Evolutionary conservation across 2,329 filamentous ascomycete genomes (phyloP).

Genomic region (Mollisiaceae sp.): DNA sequence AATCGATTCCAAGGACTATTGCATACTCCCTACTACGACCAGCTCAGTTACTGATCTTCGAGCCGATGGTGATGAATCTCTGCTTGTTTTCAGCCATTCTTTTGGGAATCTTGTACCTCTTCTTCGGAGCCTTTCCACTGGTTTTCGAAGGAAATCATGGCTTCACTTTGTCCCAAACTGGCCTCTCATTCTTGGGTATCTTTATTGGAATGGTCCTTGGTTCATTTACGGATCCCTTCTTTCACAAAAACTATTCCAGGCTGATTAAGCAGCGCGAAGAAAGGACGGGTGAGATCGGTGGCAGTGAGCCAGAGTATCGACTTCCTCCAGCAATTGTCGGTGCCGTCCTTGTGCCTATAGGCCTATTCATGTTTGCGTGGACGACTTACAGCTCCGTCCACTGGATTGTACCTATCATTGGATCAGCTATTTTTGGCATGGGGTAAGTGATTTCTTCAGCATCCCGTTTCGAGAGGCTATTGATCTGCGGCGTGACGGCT

Average conservation of each 20-base stretch:
- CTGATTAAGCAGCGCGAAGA: constrained; percentile 58
- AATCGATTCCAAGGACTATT: constrained; percentile 68
- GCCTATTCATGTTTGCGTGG: constrained; percentile 90
- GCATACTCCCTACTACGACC: constrained; percentile 61
- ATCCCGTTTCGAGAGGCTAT: constrained; percentile 1
- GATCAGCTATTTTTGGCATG: constrained; percentile 71
- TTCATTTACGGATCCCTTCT: constrained; percentile 68
- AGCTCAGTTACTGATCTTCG: constrained; percentile 77
- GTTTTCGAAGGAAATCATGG: constrained; percentile 77
- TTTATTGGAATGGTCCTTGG: constrained; percentile 70
- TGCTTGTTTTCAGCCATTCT: constrained; percentile 84
- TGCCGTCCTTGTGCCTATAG: constrained; percentile 77
- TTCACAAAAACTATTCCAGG: constrained; percentile 62
- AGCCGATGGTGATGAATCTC: constrained; percentile 85
- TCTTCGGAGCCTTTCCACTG: constrained; percentile 86
- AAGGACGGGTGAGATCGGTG: constrained; percentile 47
- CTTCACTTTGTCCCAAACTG: constrained; percentile 79
- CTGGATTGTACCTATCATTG: constrained; percentile 79
- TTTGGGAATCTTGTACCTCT: constrained; percentile 87
- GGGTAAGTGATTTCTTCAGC: constrained; percentile 58
- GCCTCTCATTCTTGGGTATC: constrained; percentile 78
- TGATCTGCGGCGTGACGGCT: constrained; percentile 16
- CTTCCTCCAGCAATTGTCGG: constrained; percentile 78
- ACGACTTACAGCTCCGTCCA: constrained; percentile 76
- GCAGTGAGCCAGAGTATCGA: constrained; percentile 84